A percentile compares a stretch with the other conserved stretches of the same genome.
Evolutionary conservation across 2,329 filamentous ascomycete species (phyloP).

Genomic region (Talaromyces amestolkiae): DNA sequence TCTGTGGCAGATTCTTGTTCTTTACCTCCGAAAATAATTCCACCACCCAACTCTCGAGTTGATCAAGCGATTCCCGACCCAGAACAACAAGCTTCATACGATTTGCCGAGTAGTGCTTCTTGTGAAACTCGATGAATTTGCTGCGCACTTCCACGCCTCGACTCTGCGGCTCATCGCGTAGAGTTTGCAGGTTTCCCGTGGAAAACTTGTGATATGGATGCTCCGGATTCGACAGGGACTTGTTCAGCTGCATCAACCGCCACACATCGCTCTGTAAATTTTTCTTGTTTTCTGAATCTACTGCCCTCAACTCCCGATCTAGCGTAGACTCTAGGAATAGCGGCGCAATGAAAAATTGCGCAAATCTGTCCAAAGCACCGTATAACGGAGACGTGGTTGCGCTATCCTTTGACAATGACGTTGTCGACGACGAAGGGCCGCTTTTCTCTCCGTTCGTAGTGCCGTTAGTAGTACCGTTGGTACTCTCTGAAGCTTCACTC

Average conservation of each 20-base stretch:
- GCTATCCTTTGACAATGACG: conserved; percentile 18
- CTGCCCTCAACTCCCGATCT: conserved; percentile 81
- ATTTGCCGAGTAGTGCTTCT: conserved; percentile 87
- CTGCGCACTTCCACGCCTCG: conserved; percentile 79
- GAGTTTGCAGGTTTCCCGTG: conserved; percentile 80
- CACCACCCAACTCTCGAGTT: conserved; percentile 77
- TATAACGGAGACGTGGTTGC: conserved; percentile 59
- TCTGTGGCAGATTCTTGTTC: conserved; percentile 73
- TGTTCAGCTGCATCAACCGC: conserved; percentile 83
- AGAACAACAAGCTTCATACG: conserved; percentile 88
- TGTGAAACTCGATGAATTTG: conserved; percentile 90
- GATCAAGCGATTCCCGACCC: conserved; percentile 76
- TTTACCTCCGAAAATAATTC: conserved; percentile 78
- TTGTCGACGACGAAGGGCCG: conserved; percentile 22
- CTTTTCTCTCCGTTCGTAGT: conserved; percentile 23
- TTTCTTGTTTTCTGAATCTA: conserved; percentile 97
- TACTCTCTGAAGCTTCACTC: conserved; percentile 33
- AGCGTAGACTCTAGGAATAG: conserved; percentile 81
- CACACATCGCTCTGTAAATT: conserved; percentile 88
- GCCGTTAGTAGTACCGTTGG: conserved; percentile 21
- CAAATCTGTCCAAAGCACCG: conserved; percentile 84
- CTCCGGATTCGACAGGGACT: conserved; percentile 79
- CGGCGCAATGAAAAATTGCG: conserved; percentile 88
- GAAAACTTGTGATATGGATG: conserved; percentile 92
- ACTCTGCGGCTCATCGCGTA: conserved; percentile 77